A percentile compares a stretch with the other conserved stretches of the same genome.
Conservation (phyloP, 768 basidiomycete genomes). For the Boletus subparvulus region DNA sequence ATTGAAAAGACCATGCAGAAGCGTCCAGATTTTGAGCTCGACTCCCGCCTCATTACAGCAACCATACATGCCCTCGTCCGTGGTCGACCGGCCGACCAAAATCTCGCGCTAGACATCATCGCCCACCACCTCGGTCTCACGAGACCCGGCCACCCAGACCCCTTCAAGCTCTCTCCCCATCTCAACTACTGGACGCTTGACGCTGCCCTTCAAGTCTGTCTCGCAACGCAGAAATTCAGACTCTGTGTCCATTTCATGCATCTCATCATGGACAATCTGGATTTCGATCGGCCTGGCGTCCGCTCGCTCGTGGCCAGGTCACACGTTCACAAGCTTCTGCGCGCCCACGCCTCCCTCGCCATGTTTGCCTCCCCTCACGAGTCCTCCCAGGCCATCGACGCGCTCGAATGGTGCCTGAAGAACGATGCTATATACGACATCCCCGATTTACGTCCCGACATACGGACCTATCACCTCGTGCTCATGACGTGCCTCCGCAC, state of each 20-base stretch:
- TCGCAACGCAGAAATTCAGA: constrained; percentile 44
- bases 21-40: constrained; percentile 46
- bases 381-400: constrained; percentile 52
- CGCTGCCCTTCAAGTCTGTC: constrained; percentile 57
- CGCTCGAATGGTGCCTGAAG: constrained; percentile 68
- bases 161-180: constrained; percentile 38
- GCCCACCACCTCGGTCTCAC: constrained; percentile 63
- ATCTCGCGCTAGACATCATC: constrained; percentile 65
- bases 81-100: constrained; percentile 58
- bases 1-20: constrained; percentile 53
- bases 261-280: constrained; percentile 49
- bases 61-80: constrained; percentile 55
- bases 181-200: constrained; percentile 51
- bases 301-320: constrained; percentile 46
- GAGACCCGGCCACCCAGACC: constrained; percentile 42
- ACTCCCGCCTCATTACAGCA: constrained; percentile 51
- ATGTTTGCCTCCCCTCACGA: constrained; percentile 39
- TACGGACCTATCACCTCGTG: constrained; percentile 56
- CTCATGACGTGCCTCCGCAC: constrained; percentile 63
- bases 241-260: constrained; percentile 57
- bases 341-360: constrained; percentile 45
- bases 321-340: constrained; percentile 64
- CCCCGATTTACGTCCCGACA: constrained; percentile 36
- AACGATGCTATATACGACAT: constrained; percentile 50
- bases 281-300: constrained; percentile 21